These are phyloP conservation scores for Nyctanthes arbortristis DNA, from an alignment of 257 asterid genomes.

Conservation along the genomic window DNA sequence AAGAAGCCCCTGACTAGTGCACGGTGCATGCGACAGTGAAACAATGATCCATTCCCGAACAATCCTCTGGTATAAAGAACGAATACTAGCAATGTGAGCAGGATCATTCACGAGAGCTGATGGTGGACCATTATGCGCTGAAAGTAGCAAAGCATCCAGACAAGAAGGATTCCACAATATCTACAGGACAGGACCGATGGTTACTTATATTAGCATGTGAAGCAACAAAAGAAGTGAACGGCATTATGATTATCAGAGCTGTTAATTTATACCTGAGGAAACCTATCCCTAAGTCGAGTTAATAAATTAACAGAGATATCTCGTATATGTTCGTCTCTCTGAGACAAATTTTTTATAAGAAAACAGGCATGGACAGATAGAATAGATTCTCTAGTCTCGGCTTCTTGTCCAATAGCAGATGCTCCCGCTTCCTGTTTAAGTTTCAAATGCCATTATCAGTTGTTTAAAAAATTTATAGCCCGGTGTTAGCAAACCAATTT, in stretches of 20 bases:
- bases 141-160: conserved; percentile 82
- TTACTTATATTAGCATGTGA: conserved; percentile 26
- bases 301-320: conserved; percentile 78
- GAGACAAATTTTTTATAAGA: conserved; percentile 89
- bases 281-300: conserved; percentile 86
- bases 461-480: conserved; percentile 17
- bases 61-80: conserved; percentile 86
- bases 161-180: conserved; percentile 91
- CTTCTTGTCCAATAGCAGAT: conserved; percentile 80
- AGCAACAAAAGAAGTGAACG: conserved; percentile 29
- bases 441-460: conserved; percentile 35
- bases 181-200: conserved; percentile 46
- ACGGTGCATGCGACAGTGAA: conserved; percentile 97
- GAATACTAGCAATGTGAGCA: conserved; percentile 82
- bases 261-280: conserved; percentile 74
- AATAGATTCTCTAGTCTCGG: conserved; percentile 78
- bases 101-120: conserved; percentile 92
- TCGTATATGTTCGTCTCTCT: conserved; percentile 91
- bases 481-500: too few relatives aligned
- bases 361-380: conserved; percentile 89
- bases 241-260: conserved; percentile 13
- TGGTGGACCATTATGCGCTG: conserved; percentile 89
- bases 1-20: conserved; percentile 99
- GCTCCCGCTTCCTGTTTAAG: conserved; percentile 77
- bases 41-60: conserved; percentile 94